Conservation (phyloP, 2,329 filamentous ascomycete species). For the Seiridium unicorne region DNA sequence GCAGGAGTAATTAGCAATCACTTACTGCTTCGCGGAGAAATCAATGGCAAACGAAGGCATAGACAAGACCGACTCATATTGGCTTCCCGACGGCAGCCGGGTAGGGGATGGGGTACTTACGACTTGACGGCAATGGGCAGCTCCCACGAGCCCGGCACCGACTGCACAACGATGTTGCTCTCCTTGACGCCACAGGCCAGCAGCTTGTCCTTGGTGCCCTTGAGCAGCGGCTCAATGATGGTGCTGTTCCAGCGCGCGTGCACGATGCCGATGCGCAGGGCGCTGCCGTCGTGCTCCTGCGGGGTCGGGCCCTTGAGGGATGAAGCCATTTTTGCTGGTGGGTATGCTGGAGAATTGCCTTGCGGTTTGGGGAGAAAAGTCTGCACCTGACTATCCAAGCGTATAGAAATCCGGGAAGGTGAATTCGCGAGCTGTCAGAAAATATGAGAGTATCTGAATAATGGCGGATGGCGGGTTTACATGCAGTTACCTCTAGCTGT, state of each 20-base stretch:
- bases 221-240: conserved; percentile 83
- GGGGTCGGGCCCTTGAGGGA: conserved; percentile 54
- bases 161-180: conserved; percentile 84
- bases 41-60: background rate
- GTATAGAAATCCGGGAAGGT: too few species aligned
- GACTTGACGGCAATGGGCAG: conserved; percentile 86
- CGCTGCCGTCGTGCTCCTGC: conserved; percentile 63
- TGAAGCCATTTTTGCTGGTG: conserved; percentile 34
- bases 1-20: background rate
- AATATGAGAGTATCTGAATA: background rate
- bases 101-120: conserved; percentile 42
- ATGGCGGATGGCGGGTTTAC: background rate
- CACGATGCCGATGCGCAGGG: conserved; percentile 87
- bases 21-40: background rate
- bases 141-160: conserved; percentile 92
- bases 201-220: conserved; percentile 77
- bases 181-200: conserved; percentile 77
- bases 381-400: too few species aligned
- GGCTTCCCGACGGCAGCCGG: background rate
- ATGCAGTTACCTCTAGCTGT: background rate
- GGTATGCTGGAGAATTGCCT: background rate
- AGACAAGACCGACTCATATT: too few species aligned
- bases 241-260: conserved; percentile 93
- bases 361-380: too few species aligned
- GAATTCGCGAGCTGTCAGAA: background rate